These are phyloP conservation scores for Pseudocercospora ulei DNA, from an alignment of 2,329 filamentous ascomycete species.

Conservation along the genomic window DNA sequence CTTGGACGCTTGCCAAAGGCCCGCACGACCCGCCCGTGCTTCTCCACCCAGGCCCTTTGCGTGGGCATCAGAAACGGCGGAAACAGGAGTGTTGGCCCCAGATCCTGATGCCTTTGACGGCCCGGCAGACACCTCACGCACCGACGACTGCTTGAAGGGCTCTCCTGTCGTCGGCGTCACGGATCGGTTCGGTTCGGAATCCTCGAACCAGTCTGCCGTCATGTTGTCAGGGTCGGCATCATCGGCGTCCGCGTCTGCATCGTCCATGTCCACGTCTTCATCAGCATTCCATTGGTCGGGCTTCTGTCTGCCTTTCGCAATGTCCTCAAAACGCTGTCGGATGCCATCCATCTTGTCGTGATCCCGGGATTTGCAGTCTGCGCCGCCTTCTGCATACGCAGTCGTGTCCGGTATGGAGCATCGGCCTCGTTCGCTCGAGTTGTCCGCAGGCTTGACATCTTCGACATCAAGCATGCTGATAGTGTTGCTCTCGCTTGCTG, in stretches of 20 bases:
- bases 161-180: not conserved
- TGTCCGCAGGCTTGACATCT: not conserved
- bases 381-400: not conserved
- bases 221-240: constrained; percentile 5
- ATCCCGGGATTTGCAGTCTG: constrained; percentile 17
- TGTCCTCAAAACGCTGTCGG: constrained; percentile 29
- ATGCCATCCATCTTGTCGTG: constrained; percentile 36
- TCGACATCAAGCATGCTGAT: constrained; percentile 25
- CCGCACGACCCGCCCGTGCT: constrained; percentile 1
- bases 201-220: constrained; percentile 3
- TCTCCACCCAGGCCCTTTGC: constrained; percentile 6
- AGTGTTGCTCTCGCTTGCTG: constrained; percentile 20
- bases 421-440: not conserved
- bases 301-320: constrained; percentile 22
- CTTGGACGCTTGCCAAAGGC: constrained; percentile 9
- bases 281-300: constrained; percentile 1
- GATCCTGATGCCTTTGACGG: constrained; percentile 1
- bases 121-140: constrained; percentile 3
- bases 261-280: constrained; percentile 31
- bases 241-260: constrained; percentile 19
- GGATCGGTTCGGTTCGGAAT: not conserved
- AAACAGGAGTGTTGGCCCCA: constrained; percentile 4
- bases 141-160: not conserved
- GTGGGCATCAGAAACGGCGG: not conserved
- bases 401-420: not conserved